Conservation (phyloP, 345 rosid genomes). For the Carallia brachiata region DNA sequence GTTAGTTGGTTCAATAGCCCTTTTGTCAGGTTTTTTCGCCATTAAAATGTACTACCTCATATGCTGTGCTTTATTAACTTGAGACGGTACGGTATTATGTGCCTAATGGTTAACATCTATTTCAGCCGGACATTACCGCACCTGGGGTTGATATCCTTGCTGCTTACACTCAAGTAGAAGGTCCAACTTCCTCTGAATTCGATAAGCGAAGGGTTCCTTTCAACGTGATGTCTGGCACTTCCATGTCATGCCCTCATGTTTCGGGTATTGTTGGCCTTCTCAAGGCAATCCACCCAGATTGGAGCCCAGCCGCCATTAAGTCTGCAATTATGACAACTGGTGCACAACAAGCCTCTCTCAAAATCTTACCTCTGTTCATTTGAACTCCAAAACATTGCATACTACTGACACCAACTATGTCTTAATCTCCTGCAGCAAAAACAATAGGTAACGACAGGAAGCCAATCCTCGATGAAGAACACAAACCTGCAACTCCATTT, state of each 20-base stretch:
- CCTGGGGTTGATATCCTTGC: slow-evolving; percentile 45
- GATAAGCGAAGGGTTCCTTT: slow-evolving; percentile 16
- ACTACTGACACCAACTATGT: neutral
- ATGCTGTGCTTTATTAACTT: neutral
- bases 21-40: neutral
- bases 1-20: neutral
- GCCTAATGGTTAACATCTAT: neutral
- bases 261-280: slow-evolving; percentile 42
- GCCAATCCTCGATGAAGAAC: slow-evolving; percentile 5
- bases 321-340: slow-evolving; percentile 53
- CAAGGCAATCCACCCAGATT: slow-evolving; percentile 36
- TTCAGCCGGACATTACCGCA: slow-evolving; percentile 44
- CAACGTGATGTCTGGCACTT: slow-evolving; percentile 32
- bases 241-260: slow-evolving; percentile 39
- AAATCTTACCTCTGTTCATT: no score
- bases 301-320: slow-evolving; percentile 48
- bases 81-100: neutral
- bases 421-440: neutral
- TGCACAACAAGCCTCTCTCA: neutral
- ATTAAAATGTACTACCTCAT: neutral
- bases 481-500: slow-evolving; percentile 19
- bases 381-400: no score
- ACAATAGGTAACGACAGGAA: slow-evolving; percentile 4
- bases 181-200: slow-evolving; percentile 9
- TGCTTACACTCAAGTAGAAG: slow-evolving; percentile 13